Base-by-base conservation (phyloP, 345 rosid species). In the Euphorbia pulcherrima region DNA sequence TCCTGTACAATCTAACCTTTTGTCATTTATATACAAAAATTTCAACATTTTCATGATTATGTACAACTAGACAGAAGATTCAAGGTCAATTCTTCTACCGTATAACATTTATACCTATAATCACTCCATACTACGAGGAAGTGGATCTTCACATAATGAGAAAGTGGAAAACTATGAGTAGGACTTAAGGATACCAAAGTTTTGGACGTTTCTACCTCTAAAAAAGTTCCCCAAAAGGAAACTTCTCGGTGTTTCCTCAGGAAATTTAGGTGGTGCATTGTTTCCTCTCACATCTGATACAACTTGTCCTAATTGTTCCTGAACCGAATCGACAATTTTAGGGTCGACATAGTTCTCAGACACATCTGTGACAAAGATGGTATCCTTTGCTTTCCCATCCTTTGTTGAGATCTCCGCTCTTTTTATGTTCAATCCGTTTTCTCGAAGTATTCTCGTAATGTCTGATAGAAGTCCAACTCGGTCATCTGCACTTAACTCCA, bases 361-460 rank as follows among this genome's bases (percentile, higher is more conserved):
- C 64, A 74, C 84, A 57, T 83, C 92, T 1, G 85, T 76, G 62
- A 87, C 89, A 35, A 80, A 76, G 74, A 85, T 83, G 4, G 75
- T 83, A 72, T 82, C 80, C 51, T 77, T 68, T 8, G 83, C 86
- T 68, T 79, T 83, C 55, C 84, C 81, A 1, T 73, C 74, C 44
- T 64, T 76, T 2, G 86, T 85, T 3, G 81, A 77, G 40, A 87
- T 79, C 70, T 85, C 81, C 21, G 92, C 92, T 70, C 89, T 82
- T 65, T 13, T 83, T 67, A 85, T 75, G 61, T 75, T 79, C 53
- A 85, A 63, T 30, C 92, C 72, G 53, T 85, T 85, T 68, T 87
- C 89, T 0, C 92, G 83, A 62, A 87, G 77, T 61, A 85, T 72
- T 62, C 89, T 76, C 20, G 89, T 87, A 52, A 82, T 77, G 47